Percentiles rank a stretch among this genome's conserved stretches.
phyloP scores from a whole-genome alignment of 495 filamentous ascomycete species.

The Hyaloscypha variabilis region DNA sequence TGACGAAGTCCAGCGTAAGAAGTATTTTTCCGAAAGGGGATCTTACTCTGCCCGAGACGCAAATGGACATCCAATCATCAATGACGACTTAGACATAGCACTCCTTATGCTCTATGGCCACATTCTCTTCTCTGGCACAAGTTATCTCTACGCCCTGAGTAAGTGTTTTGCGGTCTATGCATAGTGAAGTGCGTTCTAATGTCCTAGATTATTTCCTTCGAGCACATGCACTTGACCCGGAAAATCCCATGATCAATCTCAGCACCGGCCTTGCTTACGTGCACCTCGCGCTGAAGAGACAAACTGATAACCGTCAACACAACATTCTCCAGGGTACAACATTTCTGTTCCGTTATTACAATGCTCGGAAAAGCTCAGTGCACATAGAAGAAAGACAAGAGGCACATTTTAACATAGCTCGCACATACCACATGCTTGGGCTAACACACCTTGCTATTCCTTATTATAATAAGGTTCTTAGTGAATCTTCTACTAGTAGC shows the following conservation, averaged over 20 bases:
- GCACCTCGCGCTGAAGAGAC: slow-evolving; percentile 83
- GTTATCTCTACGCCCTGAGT: slow-evolving; percentile 80
- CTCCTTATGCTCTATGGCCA: slow-evolving; percentile 88
- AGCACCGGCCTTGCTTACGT: slow-evolving; percentile 74
- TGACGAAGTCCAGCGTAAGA: slow-evolving; percentile 30
- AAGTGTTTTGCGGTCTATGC: slow-evolving; percentile 27
- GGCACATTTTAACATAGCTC: slow-evolving; percentile 86
- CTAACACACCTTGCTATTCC: slow-evolving; percentile 75
- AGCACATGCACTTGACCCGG: slow-evolving; percentile 75
- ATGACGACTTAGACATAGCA: slow-evolving; percentile 65
- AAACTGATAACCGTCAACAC: slow-evolving; percentile 86
- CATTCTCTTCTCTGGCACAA: slow-evolving; percentile 76
- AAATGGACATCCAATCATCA: slow-evolving; percentile 46
- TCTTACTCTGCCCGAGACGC: slow-evolving; percentile 52
- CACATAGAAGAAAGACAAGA: slow-evolving; percentile 67
- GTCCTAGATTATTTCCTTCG: slow-evolving; percentile 78
- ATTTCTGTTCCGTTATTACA: slow-evolving; percentile 79
- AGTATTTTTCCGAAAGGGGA: slow-evolving; percentile 43
- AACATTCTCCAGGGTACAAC: slow-evolving; percentile 80
- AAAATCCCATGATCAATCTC: slow-evolving; percentile 77
- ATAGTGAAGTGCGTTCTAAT: background rate
- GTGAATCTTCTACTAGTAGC: slow-evolving; percentile 29
- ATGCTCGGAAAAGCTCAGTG: slow-evolving; percentile 45
- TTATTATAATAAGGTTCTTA: slow-evolving; percentile 65
- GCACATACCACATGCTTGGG: slow-evolving; percentile 80